Base-by-base conservation (phyloP, 371 early-diverging fungal species). In the Rhizopus sp. region DNA sequence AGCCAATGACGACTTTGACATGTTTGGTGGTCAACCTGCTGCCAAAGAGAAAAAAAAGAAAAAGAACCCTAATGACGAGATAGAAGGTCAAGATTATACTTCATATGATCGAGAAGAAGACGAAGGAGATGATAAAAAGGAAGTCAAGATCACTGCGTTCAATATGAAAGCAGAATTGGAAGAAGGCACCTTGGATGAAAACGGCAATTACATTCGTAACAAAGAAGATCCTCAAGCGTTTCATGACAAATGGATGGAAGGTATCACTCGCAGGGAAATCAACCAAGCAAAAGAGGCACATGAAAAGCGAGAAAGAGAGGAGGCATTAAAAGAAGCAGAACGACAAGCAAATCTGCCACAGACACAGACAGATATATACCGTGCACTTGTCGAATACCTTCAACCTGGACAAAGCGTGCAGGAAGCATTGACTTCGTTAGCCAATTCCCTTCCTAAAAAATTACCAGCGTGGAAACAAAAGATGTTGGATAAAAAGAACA, bases 241-340 rank as follows among this genome's bases (percentile, higher is more conserved):
- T 64, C 94, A 96, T 54, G 96, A 96, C 66, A 78, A 75, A 53
- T 96, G 96, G 96, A 82, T 96, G 64, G 82, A 89, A 16, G 93
- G 88, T 7, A 72, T 95, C 9, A 83, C 91, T 0, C 77, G 81
- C 29, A 77, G 75, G 17, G 89, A 95, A n/a, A 95, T 96, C 49
- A 70, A 80, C 44, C 68, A 73, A 30, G 95, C 94, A 4, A 80
- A 78, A 42, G 78, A 71, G 16, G 95, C 94, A 1, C 86, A 86
- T 16, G 85, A 83, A 31, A 79, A 83, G 30, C 82, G 82, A 45
- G 76, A 80, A 9, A 66, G 70, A 41, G 65, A 58, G 5, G 84
- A 83, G 45, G 76, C 68, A 10, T 31, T 77, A 23, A 75, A 78
- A n/a, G 83, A 84, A 51, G 78, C 76, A 33, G 75, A 80, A 44